Conservation (phyloP, 1,284 basidiomycete species). For the Pseudozyma sp. region DNA sequence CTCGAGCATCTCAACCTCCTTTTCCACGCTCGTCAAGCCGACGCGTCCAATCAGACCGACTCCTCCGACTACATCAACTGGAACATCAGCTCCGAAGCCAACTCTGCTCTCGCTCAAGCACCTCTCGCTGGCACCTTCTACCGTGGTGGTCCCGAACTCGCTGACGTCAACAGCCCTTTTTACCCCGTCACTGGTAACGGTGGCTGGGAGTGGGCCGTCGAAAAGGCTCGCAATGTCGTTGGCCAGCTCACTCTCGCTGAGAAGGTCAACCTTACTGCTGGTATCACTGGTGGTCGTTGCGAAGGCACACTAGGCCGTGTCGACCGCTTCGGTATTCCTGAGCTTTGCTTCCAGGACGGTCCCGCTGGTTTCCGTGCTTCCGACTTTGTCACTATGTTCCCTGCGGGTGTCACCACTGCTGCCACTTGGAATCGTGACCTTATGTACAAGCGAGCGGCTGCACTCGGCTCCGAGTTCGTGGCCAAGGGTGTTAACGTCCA, state of each 20-base stretch:
- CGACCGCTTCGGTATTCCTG: slow-evolving; percentile 43
- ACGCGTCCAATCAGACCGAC: slow-evolving; percentile 14
- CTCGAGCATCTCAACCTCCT: slow-evolving; percentile 31
- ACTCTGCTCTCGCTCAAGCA: slow-evolving; percentile 31
- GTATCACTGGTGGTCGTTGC: slow-evolving; percentile 34
- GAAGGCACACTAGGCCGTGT: slow-evolving; percentile 40
- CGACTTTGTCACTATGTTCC: slow-evolving; percentile 49
- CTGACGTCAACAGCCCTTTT: slow-evolving; percentile 36
- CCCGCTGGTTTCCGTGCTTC: slow-evolving; percentile 45
- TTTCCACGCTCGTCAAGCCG: slow-evolving; percentile 22
- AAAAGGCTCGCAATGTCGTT: slow-evolving; percentile 36
- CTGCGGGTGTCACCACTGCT: slow-evolving; percentile 42
- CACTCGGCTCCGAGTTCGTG: slow-evolving; percentile 42
- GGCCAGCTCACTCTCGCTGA: slow-evolving; percentile 45
- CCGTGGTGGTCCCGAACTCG: slow-evolving; percentile 34
- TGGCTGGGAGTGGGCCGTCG: slow-evolving; percentile 40
- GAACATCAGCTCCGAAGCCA: slow-evolving; percentile 40
- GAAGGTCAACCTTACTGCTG: slow-evolving; percentile 49
- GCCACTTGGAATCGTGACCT: slow-evolving; percentile 49
- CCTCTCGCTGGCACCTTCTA: slow-evolving; percentile 36
- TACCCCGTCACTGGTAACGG: slow-evolving; percentile 39
- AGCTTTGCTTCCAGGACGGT: slow-evolving; percentile 51
- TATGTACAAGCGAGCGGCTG: slow-evolving; percentile 31
- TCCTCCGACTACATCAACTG: slow-evolving; percentile 7
- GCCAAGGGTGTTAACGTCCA: slow-evolving; percentile 46